Conservation (phyloP, 169 alveolate species). For the Cryptosporidium ubiquitum region DNA sequence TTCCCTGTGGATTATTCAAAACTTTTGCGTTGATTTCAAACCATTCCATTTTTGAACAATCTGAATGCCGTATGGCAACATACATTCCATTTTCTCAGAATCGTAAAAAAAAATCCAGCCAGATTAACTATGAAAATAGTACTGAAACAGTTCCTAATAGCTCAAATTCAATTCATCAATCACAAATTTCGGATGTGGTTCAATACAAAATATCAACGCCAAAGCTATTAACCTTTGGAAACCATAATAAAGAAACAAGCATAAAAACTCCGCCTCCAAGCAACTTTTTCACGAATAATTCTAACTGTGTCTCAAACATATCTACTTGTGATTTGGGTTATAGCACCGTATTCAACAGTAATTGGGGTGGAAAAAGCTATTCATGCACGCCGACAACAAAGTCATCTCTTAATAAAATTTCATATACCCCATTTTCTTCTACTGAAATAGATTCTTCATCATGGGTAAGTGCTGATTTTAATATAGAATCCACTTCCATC, state of each 20-base stretch:
- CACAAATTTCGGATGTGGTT: not conserved
- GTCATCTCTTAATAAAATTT: slow-evolving; percentile 4
- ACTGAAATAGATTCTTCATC: slow-evolving; percentile 62
- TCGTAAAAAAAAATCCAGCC: slow-evolving; percentile 7
- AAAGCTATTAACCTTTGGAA: not conserved
- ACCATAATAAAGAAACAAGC: not conserved
- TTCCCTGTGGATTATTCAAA: slow-evolving; percentile 59
- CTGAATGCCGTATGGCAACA: slow-evolving; percentile 9
- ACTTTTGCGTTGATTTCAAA: slow-evolving; percentile 36
- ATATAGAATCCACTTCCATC: slow-evolving; percentile 2
- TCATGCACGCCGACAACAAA: slow-evolving; percentile 44
- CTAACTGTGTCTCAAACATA: slow-evolving; percentile 39
- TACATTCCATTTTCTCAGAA: slow-evolving; percentile 29
- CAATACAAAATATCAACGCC: slow-evolving; percentile 1
- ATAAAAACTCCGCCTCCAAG: slow-evolving; percentile 61
- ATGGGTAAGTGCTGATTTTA: slow-evolving; percentile 24
- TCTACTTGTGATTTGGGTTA: slow-evolving; percentile 19
- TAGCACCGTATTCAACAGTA: not conserved
- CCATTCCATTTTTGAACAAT: slow-evolving; percentile 4
- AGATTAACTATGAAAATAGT: slow-evolving; percentile 4
- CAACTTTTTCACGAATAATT: slow-evolving; percentile 15
- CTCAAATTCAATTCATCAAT: not conserved
- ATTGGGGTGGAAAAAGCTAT: slow-evolving; percentile 8
- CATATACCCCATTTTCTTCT: slow-evolving; percentile 54
- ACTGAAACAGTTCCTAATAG: not conserved